Conservation (phyloP, 2,329 filamentous ascomycete genomes). For the Alternaria rosae region DNA sequence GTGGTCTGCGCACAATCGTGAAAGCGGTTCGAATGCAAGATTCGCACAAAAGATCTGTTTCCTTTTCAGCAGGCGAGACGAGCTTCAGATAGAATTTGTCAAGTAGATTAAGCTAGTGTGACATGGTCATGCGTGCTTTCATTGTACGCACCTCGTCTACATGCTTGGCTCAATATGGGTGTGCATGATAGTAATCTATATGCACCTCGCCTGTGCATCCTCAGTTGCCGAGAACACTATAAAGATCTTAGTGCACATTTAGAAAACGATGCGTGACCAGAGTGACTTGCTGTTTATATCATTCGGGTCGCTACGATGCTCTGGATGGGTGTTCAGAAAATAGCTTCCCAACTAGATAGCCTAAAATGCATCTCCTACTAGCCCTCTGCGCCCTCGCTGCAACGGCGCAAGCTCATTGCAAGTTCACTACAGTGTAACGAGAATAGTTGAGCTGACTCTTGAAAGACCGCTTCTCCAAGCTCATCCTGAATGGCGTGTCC, state of each 20-base stretch:
- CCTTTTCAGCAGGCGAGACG: not conserved
- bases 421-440: not conserved
- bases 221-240: not conserved
- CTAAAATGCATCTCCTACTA: not conserved
- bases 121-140: not conserved
- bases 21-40: not conserved
- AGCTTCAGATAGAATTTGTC: not conserved
- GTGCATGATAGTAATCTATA: not conserved
- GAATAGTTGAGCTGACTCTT: not conserved
- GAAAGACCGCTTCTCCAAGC: slow-evolving; percentile 36
- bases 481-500: slow-evolving; percentile 29
- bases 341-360: not conserved
- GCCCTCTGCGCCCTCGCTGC: not conserved
- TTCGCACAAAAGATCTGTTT: not conserved
- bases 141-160: not conserved
- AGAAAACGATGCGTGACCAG: not conserved
- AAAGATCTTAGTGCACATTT: not conserved
- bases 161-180: not conserved
- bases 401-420: not conserved
- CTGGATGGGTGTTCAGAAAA: not conserved
- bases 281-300: not conserved
- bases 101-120: not conserved
- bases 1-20: not conserved
- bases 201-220: not conserved
- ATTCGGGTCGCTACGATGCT: not conserved